phyloP scores from a whole-genome alignment of 1,284 basidiomycete genomes.

The Apiotrichum montevideense region DNA sequence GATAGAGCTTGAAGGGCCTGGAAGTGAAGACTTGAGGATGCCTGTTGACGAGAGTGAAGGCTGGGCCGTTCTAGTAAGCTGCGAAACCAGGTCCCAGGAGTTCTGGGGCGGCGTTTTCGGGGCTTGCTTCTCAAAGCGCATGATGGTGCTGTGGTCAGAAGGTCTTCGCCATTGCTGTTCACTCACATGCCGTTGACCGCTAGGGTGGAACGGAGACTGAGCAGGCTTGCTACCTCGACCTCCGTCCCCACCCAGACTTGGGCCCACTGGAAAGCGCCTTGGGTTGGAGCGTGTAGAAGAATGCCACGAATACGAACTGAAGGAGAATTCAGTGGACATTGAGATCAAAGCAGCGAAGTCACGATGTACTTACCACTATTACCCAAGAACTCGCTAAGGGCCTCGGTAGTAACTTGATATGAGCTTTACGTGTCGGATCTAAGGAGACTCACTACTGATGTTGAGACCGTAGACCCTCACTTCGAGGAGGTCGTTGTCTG shows the following conservation, averaged over 20 bases:
- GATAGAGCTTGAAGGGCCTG: not conserved
- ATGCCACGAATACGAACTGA: slow-evolving; percentile 27
- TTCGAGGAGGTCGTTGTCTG: slow-evolving; percentile 15
- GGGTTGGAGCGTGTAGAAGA: slow-evolving; percentile 18
- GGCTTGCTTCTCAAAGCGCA: not conserved
- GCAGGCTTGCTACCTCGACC: slow-evolving; percentile 26
- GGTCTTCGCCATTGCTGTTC: not conserved
- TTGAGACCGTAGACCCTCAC: slow-evolving; percentile 27
- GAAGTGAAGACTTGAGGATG: slow-evolving; percentile 6
- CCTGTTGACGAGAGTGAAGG: not conserved
- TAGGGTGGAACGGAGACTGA: slow-evolving; percentile 25
- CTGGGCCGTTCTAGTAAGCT: slow-evolving; percentile 3
- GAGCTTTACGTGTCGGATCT: slow-evolving; percentile 1
- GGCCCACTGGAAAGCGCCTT: slow-evolving; percentile 30
- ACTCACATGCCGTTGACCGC: slow-evolving; percentile 34
- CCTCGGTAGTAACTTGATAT: slow-evolving; percentile 26
- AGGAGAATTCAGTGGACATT: not conserved
- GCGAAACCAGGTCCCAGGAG: slow-evolving; percentile 10
- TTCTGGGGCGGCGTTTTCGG: slow-evolving; percentile 8
- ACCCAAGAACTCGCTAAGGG: slow-evolving; percentile 31
- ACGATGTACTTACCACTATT: slow-evolving; percentile 18
- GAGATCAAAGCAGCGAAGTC: not conserved
- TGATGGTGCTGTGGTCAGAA: slow-evolving; percentile 9
- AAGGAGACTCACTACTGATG: slow-evolving; percentile 10
- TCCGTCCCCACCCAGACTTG: slow-evolving; percentile 33